Base-by-base conservation (phyloP, 1,139 yeast genomes). In the Scheffersomyces lignicola region DNA sequence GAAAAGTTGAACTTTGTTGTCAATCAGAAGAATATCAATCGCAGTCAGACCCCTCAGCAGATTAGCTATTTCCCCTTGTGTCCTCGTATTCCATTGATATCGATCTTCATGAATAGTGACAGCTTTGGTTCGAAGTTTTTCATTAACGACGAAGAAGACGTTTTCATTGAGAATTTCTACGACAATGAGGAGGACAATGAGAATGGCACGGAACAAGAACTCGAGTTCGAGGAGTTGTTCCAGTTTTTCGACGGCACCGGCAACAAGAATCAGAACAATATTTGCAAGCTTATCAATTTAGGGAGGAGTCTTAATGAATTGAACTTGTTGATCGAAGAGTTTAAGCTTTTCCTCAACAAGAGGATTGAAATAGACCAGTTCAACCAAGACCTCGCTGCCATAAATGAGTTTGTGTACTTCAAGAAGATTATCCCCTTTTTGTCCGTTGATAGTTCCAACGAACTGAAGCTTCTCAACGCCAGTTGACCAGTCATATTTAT, bases 251-350 rank as follows among this genome's bases (percentile, higher is more conserved):
- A 29, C 7, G 14, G 12, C n/a, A 21, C 22, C 8, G 15, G 21
- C 5, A 25, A 10, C 12, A 12, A 15, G 12, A 20, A 23, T 11
- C 18, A 18, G n/a, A 23, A 18, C 3, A 22, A 20, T 24, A 37
- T 14, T 37, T 42, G 37, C 21, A 43, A 42, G 15, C 46, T 49
- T 52, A 38, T 53, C 7, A 60, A 75, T 40, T 62, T 81, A 20
- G 90, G 89, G 7, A 70, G 78, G 39, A 68, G 85, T n/a, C 53
- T 84, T 36, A 77, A 78, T 42, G 92, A 84, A 49, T 80, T 88
- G 82, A 72, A 73, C 37, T 36, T 45, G 3, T 57, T 71, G 24
- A 80, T 81, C 18, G 65, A 67, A 3, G 86, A 81, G 49, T 82
- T 79, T 52, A 84, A 80, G 48, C 57, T 58, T 29, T 83, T 70